Evolutionary conservation across 257 asterid genomes (phyloP), one percentile per base, ranked within the genome.

Genomic region (Ehretia macrophylla): DNA sequence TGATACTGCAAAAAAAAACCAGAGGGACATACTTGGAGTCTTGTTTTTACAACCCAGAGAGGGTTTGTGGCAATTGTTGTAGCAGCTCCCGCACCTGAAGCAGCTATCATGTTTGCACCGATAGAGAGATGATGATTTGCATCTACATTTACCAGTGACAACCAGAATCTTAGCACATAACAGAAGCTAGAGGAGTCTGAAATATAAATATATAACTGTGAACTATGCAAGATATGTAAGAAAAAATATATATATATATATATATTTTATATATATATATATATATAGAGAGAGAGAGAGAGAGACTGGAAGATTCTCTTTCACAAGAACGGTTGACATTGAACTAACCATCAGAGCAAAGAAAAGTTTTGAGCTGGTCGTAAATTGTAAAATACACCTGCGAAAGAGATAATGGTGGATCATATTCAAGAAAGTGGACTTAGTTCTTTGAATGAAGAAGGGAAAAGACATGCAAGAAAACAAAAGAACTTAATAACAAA

Each of bases 71-170:
- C 88, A 68, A 88, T 71, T 0, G 87, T 77, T 3, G 99, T 92
- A 16, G 90, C 96, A 69, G 93, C 95, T 63, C 98, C 98, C 64
- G 98, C 99, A 70, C 95, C 99, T 50, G 95, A 78, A 66, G 99
- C 99, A 73, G 99, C 96, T 58, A 86, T 51, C 97, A 92, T 73
- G 68, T 88, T 88, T 37, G 89, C 95, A 76, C 99, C 95, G 58
- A 92, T 14, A 0, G 99, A 80, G 63, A 92, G 93, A 62, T 84
- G 90, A 79, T 85, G 97, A 59, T 73, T 84, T 62, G 64, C 83
- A 76, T 83, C 99, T 92, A 70, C 45, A 76, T 49, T 11, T 42
- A 10, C 47, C 4, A 10, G 16, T 42, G 8, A 42, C 14, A 42
- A 42, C 16, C 8, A 16, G 14, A 27, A 16, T 20, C 8, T 52